Base-by-base conservation (phyloP, 2,329 filamentous ascomycete genomes). In the Paracorniculantispora psalliotae region DNA sequence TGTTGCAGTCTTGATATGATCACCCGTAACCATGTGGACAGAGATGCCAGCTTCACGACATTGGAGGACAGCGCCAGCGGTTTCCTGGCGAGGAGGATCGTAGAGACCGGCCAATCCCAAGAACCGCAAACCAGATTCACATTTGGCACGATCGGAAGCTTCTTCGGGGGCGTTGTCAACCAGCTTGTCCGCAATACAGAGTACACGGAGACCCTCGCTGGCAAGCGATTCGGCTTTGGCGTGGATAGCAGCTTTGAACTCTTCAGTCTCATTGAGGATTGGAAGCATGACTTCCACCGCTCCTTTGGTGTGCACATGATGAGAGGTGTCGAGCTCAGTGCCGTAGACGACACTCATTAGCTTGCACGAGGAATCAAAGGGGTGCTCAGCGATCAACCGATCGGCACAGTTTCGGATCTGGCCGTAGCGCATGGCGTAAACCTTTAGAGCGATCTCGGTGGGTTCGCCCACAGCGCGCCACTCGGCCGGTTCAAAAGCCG, bases 301-400 rank as follows among this genome's bases (percentile, higher is more conserved):
- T 43, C 83, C 83, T 66, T 85, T 86, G 67, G 80, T 80, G 62
- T 82, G 84, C 19, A 83, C 77, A 13, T 75, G 71, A 49, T 68
- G 68, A 12, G 69, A 67, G 12, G 69, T 67, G 25, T 73, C 72
- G 17, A 71, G 19, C 1, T 68, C 69, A 46, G 66, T 70, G 8
- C 71, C 70, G 46, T 87, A 89, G 28, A 90, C 80, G 51, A 90
- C 87, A 39, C 85, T 87, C 88, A 91, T 91, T 60, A 86, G 81
- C 75, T 91, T 91, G 71, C 87, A 82, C 39, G 83, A 83, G 0
- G 87, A 90, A 68, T 91, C 87, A 66, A 91, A 91, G 2, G 87
- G 87, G 57, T 87, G 87, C 66, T 91, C 88, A 1, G 83, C 81
- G 10, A 88, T 66, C 47, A 86, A 73, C 41, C 73, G 71, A 59